A percentile compares a stretch with the other conserved stretches of the same genome.
These are phyloP conservation scores for Theobroma grandiflorum DNA, from an alignment of 441 rosid species.

Conservation along the genomic window DNA sequence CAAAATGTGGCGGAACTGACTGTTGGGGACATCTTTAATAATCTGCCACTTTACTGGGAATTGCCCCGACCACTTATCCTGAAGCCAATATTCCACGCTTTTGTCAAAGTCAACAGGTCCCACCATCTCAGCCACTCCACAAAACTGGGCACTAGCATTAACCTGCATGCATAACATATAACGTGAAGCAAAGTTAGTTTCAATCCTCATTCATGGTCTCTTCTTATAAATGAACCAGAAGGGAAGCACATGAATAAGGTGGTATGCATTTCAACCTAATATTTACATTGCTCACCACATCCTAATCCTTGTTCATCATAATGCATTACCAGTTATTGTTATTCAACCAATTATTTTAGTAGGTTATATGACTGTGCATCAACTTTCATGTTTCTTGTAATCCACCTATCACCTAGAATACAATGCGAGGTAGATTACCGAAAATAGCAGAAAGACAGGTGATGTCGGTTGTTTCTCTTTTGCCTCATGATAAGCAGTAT, in stretches of 20 bases:
- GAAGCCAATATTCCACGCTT: slow-evolving; percentile 63
- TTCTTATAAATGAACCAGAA: neutral
- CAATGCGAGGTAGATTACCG: slow-evolving; percentile 43
- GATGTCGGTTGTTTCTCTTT: slow-evolving; percentile 42
- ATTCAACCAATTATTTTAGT: neutral
- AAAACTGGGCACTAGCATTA: slow-evolving; percentile 61
- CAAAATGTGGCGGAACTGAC: slow-evolving; percentile 60
- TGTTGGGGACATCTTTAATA: slow-evolving; percentile 60
- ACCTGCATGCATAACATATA: slow-evolving; percentile 42
- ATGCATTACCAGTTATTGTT: neutral
- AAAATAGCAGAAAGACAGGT: slow-evolving; percentile 56
- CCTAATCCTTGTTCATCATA: neutral
- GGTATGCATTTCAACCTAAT: neutral
- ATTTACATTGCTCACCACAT: slow-evolving; percentile 8
- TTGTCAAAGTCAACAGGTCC: slow-evolving; percentile 62
- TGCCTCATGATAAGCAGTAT: slow-evolving; percentile 60
- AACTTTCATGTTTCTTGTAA: neutral
- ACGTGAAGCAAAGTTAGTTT: neutral
- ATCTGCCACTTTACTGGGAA: slow-evolving; percentile 60
- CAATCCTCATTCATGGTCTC: neutral
- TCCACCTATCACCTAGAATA: slow-evolving; percentile 21
- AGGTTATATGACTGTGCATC: neutral
- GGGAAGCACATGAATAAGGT: neutral
- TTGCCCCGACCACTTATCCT: slow-evolving; percentile 65
- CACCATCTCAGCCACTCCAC: slow-evolving; percentile 67